Conservation (phyloP, 768 basidiomycete species). For the Boletus sp. region DNA sequence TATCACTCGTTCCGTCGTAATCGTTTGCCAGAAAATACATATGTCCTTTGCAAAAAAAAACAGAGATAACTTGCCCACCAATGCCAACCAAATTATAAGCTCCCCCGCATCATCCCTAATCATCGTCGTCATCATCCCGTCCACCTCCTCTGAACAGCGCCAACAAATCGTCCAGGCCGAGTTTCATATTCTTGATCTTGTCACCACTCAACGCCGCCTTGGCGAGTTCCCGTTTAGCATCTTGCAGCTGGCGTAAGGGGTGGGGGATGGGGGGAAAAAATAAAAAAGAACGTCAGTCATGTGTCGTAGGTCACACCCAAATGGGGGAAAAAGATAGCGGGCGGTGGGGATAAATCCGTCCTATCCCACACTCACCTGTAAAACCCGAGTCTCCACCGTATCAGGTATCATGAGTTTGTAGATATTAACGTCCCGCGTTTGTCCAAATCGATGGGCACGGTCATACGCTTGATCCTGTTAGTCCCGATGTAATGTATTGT, state of each 20-base stretch:
- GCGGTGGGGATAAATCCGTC: background rate
- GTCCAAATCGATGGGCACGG: conserved; percentile 86
- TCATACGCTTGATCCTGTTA: conserved; percentile 91
- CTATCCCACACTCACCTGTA: conserved; percentile 44
- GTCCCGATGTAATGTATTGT: background rate
- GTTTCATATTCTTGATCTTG: conserved; percentile 79
- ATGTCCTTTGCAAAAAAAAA: background rate
- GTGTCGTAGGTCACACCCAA: background rate
- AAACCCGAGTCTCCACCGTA: conserved; percentile 86
- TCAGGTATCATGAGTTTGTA: conserved; percentile 84
- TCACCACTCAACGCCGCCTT: conserved; percentile 84
- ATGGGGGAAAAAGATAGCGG: background rate
- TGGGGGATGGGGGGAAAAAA: conserved; percentile 20
- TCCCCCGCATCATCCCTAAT: background rate
- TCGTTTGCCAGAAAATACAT: background rate
- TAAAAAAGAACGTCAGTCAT: conserved; percentile 1
- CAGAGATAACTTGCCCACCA: background rate
- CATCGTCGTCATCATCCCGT: conserved; percentile 52
- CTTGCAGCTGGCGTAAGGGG: conserved; percentile 58
- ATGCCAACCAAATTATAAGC: background rate
- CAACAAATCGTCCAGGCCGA: conserved; percentile 84
- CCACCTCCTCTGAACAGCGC: conserved; percentile 66
- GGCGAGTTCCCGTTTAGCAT: conserved; percentile 84
- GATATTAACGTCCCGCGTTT: conserved; percentile 81
- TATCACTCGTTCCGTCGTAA: background rate